Evolutionary conservation across 73 alveolate genomes (phyloP), one percentile per base, ranked within the genome.

Genomic region (Symbiodinium pilosum): DNA sequence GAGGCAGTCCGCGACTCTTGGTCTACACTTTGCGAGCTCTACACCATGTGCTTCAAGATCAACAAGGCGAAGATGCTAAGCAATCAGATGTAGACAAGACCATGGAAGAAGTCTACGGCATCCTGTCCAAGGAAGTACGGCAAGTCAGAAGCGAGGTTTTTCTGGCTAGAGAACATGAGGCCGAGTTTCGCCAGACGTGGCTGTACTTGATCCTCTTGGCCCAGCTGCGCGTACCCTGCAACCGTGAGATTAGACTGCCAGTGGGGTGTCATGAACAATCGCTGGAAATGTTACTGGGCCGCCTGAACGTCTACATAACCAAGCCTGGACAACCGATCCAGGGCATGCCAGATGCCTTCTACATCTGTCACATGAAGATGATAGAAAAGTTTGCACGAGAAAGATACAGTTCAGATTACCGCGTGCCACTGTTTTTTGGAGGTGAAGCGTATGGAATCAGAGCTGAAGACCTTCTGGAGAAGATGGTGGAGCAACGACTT

Each of bases 1-100:
- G 93, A 43, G 93, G 93, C 77, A 84, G 93, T 36, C 93, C 93
- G 81, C 93, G 93, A 4, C 93, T 84, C 93, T 30, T 84, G 77
- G 93, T 84, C 52, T 84, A 84, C 93, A 43, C 81, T 34, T 44
- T 84, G 44, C 75, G 93, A 51, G 93, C 32, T 3, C 77, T 84
- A n/a, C 93, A 84, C 47, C 93, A 84, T n/a, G 28, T 84, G 77
- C 43, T 7, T 20, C 7, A 84, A 3, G 93, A n/a, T n/a, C n/a
- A n/a, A n/a, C n/a, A 43, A 24, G 93, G 77, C 28, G 32, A 7
- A 44, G n/a, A 32, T 43, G 26, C n/a, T 69, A 21, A 20, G 9
- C 83, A 30, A 16, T 30, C 30, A 26, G 75, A 21, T 21, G 84
- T 28, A 2, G 84, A 71, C 43, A 30, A 71, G 84, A 30, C 84